Evolutionary conservation across 148 eudicot species (phyloP), one percentile per base, ranked within the genome.

Genomic region (Chenopodium berlandieri): DNA sequence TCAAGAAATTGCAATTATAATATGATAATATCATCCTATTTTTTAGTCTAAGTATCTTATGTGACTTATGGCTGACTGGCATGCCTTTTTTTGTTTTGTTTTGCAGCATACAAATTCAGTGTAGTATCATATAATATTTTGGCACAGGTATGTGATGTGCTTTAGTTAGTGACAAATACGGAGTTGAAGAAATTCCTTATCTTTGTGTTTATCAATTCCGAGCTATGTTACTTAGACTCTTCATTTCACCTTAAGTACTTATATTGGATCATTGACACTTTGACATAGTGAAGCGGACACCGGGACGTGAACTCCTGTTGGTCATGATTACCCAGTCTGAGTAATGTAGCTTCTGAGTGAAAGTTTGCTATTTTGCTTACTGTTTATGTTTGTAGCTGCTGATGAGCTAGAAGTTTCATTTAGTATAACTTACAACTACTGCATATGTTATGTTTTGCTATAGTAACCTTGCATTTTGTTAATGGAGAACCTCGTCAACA

Each of bases 71-170:
- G 68, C 80, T 86, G 73, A 88, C 34, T n/a, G 30, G 67, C 64
- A 12, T 32, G 23, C 22, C 7, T 50, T 75, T 80, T 60, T 80
- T 27, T 23, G 25, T 27, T 27, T 0, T 27, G 30, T 86, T 25
- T 76, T 85, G 76, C 94, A 95, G 98, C 94, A 71, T 83, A 83
- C 83, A 92, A 83, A 84, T 93, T 95, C 84, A 87, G 97, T 65
- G 83, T 93, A 56, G 94, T 95, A 79, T 93, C 98, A 7, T 95
- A 95, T 86, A 95, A 95, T 80, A 91, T 95, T 79, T 78, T 95
- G 85, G 98, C 97, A 70, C 98, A 95, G 97, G 98, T 95, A 84
- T 50, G 37, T n/a, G 22, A 46, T 31, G 23, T 44, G 27, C 54
- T 46, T 37, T 40, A n/a, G 7, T 78, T 65, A 9, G 16, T 52